A percentile compares a stretch with the other conserved stretches of the same genome.
Evolutionary conservation across 2,329 filamentous ascomycete genomes (phyloP).

Genomic region (Ciborinia camelliae): DNA sequence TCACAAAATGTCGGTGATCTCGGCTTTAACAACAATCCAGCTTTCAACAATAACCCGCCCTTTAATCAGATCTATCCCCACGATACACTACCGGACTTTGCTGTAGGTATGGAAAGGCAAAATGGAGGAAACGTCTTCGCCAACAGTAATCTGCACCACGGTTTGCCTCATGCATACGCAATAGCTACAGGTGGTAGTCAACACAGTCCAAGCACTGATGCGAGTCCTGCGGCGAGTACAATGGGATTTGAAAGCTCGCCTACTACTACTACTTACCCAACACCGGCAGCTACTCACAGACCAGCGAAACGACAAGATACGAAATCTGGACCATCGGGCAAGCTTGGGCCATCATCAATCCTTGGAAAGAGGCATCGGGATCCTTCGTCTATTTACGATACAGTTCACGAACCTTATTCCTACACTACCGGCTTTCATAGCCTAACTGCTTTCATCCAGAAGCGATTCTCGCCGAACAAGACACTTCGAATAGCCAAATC

Average conservation of each 20-base stretch:
- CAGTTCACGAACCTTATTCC: constrained; percentile 84
- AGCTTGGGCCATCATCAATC: constrained; percentile 34
- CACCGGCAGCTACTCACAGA: constrained; percentile 23
- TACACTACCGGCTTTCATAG: constrained; percentile 90
- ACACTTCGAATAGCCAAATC: constrained; percentile 81
- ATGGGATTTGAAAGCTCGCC: constrained; percentile 56
- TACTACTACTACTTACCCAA: constrained; percentile 37
- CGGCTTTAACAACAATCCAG: constrained; percentile 32
- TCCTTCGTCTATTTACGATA: constrained; percentile 82
- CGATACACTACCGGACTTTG: constrained; percentile 51
- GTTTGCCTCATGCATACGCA: constrained; percentile 62
- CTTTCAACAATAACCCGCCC: constrained; percentile 40
- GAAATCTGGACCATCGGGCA: constrained; percentile 27
- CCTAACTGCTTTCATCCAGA: constrained; percentile 74
- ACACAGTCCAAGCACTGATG: constrained; percentile 62
- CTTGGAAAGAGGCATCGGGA: constrained; percentile 60
- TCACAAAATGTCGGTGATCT: constrained; percentile 46
- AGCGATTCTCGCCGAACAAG: constrained; percentile 73
- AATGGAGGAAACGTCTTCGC: constrained; percentile 44
- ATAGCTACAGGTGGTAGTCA: constrained; percentile 60
- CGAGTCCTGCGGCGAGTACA: constrained; percentile 55
- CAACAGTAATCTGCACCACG: constrained; percentile 53
- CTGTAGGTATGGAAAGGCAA: constrained; percentile 43
- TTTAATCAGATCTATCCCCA: constrained; percentile 48
- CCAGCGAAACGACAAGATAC: constrained; percentile 35